Evolutionary conservation across 192 early-diverging fungal species (phyloP).

Genomic region (Coemansia furcata): DNA sequence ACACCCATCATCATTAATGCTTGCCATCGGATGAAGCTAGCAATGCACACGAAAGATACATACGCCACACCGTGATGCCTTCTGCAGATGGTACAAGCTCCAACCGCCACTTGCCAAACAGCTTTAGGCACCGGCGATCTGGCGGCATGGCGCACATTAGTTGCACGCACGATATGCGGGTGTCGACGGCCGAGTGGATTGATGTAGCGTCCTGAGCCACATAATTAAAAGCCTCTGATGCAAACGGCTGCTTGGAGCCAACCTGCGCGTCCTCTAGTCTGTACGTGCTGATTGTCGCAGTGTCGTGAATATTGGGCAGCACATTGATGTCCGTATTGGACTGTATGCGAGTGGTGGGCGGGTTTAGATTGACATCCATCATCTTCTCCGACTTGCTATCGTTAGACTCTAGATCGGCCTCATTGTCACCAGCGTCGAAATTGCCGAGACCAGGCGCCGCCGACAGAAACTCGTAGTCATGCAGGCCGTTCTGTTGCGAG

Average conservation of each 20-base stretch:
- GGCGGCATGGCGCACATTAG: conserved; percentile 47
- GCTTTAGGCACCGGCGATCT: conserved; percentile 19
- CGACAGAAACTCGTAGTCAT: conserved; percentile 43
- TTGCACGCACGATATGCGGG: conserved; percentile 41
- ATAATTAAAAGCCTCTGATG: conserved; percentile 47
- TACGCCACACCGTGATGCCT: conserved; percentile 46
- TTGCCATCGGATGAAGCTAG: conserved; percentile 28
- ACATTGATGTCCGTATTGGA: conserved; percentile 1
- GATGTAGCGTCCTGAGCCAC: conserved; percentile 21
- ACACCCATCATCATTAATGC: too few species aligned
- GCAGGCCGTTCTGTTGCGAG: conserved; percentile 37
- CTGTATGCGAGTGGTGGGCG: not conserved
- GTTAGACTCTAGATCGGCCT: not conserved
- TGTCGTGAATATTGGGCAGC: not conserved
- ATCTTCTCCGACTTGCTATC: not conserved
- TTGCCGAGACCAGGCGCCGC: conserved; percentile 7
- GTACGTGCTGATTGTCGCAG: conserved; percentile 10
- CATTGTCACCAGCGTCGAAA: not conserved
- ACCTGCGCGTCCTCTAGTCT: conserved; percentile 2
- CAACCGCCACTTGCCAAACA: conserved; percentile 42
- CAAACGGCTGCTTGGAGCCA: conserved; percentile 14
- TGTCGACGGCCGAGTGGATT: conserved; percentile 9
- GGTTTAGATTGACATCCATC: not conserved
- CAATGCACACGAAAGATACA: conserved; percentile 52
- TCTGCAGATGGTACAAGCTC: conserved; percentile 40